These are phyloP conservation scores for Citeromyces matritensis DNA, from an alignment of 805 yeast species.

Conservation along the genomic window DNA sequence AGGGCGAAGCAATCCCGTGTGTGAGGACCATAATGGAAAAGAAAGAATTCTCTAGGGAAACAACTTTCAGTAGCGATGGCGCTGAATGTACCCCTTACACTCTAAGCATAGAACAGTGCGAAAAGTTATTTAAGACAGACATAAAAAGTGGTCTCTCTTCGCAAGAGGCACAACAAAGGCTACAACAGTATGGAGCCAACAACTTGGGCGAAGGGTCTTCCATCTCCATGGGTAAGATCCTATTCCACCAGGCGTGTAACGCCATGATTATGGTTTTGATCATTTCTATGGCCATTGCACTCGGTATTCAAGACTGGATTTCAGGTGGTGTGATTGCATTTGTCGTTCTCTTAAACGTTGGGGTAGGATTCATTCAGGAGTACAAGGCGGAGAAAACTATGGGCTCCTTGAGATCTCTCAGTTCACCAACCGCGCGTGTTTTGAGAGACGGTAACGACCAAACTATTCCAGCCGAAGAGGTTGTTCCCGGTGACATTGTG, in stretches of 20 bases:
- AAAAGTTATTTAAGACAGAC: slow-evolving; percentile 16
- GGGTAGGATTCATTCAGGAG: slow-evolving; percentile 59
- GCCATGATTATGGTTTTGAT: slow-evolving; percentile 68
- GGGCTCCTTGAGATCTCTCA: slow-evolving; percentile 52
- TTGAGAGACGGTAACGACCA: slow-evolving; percentile 42
- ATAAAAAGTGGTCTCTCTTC: slow-evolving; percentile 29
- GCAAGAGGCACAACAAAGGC: slow-evolving; percentile 13
- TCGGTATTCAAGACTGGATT: slow-evolving; percentile 66
- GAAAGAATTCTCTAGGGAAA: not conserved
- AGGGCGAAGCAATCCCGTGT: too few relatives aligned
- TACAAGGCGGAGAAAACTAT: slow-evolving; percentile 65
- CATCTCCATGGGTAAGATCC: slow-evolving; percentile 35
- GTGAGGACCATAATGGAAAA: too few relatives aligned
- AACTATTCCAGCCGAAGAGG: slow-evolving; percentile 44
- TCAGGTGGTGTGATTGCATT: slow-evolving; percentile 70
- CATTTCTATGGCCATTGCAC: slow-evolving; percentile 54
- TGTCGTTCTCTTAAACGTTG: slow-evolving; percentile 48
- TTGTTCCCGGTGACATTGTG: slow-evolving; percentile 65
- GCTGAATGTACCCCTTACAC: slow-evolving; percentile 1
- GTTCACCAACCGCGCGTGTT: slow-evolving; percentile 60
- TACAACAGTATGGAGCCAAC: slow-evolving; percentile 36
- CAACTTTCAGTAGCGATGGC: not conserved
- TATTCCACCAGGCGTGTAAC: slow-evolving; percentile 55
- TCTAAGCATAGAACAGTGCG: not conserved
- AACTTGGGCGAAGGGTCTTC: slow-evolving; percentile 43